Evolutionary conservation across 768 basidiomycete species (phyloP), one percentile per base, ranked within the genome.

Genomic region (Baorangia bicolor): DNA sequence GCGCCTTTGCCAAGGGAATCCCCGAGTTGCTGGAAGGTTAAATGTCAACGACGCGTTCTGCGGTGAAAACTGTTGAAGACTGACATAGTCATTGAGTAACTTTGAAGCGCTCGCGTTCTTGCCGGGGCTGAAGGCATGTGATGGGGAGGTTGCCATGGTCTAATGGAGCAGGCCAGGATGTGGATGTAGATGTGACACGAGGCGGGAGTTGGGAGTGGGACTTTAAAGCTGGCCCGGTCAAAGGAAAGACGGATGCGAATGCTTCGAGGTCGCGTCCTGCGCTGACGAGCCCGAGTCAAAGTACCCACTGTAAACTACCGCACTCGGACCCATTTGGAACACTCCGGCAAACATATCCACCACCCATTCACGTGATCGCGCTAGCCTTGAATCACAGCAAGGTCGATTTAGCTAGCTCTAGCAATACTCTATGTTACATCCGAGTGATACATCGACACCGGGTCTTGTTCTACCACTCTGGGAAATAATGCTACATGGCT

Each of bases 1-100:
- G 94, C 94, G 65, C 94, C 94, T 72, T 96, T 94, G 49, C 94
- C 94, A n/a, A 98, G 81, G 40, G 88, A 90, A 69, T 98, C 94
- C 20, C 94, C 94, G 44, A 98, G 82, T 94, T 98, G 94, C 93
- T 95, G 59, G 33, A 23, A 48, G 13, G 54, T 37, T 34, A 34
- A 42, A 47, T 4, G 40, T 67, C 51, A 68, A 30, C 12, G 38
- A 55, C 39, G 18, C 40, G 50, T 20, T 38, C 34, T 46, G 21
- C 11, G 7, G 31, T 14, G 21, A 47, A 48, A 44, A 38, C 10
- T 9, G 31, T n/a, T 30, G 33, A 37, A 43, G 37, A 54, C 81
- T 56, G 65, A 86, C 85, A 67, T 85, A 86, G 69, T 86, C 85
- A 77, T 86, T 83, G 60, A 86, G 78, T 38, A 82, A 71, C 67